phyloP scores from a whole-genome alignment of 495 filamentous ascomycete species.

The Podospora anserina region DNA sequence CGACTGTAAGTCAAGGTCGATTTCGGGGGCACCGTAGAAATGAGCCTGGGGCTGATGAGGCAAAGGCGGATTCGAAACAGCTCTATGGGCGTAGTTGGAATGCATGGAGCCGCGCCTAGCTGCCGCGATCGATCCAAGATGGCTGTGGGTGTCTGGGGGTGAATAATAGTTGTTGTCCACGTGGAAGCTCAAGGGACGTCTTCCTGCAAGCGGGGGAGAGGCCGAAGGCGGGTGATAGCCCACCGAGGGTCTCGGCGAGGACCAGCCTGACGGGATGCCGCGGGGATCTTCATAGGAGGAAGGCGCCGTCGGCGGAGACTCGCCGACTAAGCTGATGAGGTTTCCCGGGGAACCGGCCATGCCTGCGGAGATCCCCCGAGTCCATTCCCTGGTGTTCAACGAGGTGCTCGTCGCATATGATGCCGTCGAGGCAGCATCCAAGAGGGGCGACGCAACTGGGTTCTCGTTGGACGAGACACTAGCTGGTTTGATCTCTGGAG shows the following conservation, averaged over 20 bases:
- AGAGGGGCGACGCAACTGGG: slow-evolving; percentile 37
- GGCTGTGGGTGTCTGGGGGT: slow-evolving; percentile 43
- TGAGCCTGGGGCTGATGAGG: slow-evolving; percentile 81
- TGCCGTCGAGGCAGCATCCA: slow-evolving; percentile 46
- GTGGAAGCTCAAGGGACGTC: slow-evolving; percentile 52
- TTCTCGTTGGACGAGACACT: slow-evolving; percentile 37
- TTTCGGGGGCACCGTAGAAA: slow-evolving; percentile 61
- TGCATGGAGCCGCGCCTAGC: slow-evolving; percentile 58
- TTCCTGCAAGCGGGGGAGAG: slow-evolving; percentile 45
- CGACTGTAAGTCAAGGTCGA: slow-evolving; percentile 62
- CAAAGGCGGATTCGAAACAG: slow-evolving; percentile 59
- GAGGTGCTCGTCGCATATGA: slow-evolving; percentile 47
- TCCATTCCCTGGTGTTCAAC: slow-evolving; percentile 53
- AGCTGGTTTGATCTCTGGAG: slow-evolving; percentile 43
- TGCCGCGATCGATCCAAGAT: slow-evolving; percentile 40
- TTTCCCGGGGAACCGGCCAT: slow-evolving; percentile 55
- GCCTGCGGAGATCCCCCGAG: slow-evolving; percentile 41
- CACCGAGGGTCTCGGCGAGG: slow-evolving; percentile 37
- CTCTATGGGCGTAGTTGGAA: slow-evolving; percentile 49
- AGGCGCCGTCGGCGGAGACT: slow-evolving; percentile 52
- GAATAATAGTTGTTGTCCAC: slow-evolving; percentile 44
- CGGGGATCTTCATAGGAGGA: slow-evolving; percentile 54
- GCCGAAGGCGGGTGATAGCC: slow-evolving; percentile 43
- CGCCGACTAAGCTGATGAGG: slow-evolving; percentile 51
- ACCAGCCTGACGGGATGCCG: slow-evolving; percentile 43